phyloP scores from a whole-genome alignment of 2,329 filamentous ascomycete species.

The Ascochyta viciae-villosae region DNA sequence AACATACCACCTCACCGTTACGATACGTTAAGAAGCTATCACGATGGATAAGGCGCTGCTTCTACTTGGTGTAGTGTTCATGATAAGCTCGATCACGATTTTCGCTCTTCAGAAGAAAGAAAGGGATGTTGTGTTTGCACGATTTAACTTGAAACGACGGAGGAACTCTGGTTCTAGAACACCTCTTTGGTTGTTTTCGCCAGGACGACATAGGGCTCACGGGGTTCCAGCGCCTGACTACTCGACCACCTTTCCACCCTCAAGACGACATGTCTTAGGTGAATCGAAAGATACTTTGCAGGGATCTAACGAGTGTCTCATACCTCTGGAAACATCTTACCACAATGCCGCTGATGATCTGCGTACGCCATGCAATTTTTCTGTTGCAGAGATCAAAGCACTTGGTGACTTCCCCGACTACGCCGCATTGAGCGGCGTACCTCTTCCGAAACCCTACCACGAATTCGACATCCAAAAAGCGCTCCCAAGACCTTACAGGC shows the following conservation, averaged over 20 bases:
- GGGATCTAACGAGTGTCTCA: conserved; percentile 20
- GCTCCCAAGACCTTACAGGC: conserved; percentile 76
- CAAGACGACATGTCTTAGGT: conserved; percentile 50
- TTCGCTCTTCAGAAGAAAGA: conserved; percentile 45
- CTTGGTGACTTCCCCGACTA: conserved; percentile 84
- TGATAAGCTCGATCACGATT: conserved; percentile 34
- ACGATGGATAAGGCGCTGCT: conserved; percentile 34
- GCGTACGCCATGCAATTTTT: conserved; percentile 73
- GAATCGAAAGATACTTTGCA: neutral
- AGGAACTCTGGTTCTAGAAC: conserved; percentile 58
- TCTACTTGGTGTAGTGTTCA: conserved; percentile 42
- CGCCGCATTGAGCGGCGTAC: conserved; percentile 74
- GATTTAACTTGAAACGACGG: conserved; percentile 50
- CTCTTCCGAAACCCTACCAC: conserved; percentile 68
- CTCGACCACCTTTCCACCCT: conserved; percentile 61
- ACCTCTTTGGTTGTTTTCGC: conserved; percentile 62
- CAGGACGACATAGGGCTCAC: conserved; percentile 49
- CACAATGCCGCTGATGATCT: conserved; percentile 37
- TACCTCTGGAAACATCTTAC: conserved; percentile 38
- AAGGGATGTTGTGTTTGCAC: conserved; percentile 50
- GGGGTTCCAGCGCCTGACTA: conserved; percentile 43
- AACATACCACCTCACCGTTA: neutral
- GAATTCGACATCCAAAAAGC: conserved; percentile 75
- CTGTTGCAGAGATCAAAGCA: conserved; percentile 70
- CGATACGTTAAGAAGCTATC: neutral